Percentiles rank a stretch among this genome's conserved stretches.
These are phyloP conservation scores for Penicillium pancosmium DNA, from an alignment of 495 filamentous ascomycete genomes.

Conservation along the genomic window DNA sequence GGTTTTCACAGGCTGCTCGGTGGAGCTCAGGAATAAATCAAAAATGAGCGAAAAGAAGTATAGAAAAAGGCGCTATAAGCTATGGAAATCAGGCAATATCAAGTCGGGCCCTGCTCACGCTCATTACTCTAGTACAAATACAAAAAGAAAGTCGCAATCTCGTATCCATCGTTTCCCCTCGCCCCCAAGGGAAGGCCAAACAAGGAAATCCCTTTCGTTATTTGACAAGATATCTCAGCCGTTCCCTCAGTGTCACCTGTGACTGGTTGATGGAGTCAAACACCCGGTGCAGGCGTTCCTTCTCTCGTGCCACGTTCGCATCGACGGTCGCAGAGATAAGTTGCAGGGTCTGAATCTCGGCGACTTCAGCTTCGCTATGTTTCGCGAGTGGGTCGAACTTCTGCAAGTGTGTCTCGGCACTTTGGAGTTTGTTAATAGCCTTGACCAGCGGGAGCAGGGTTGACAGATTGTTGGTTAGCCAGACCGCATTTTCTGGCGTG, in stretches of 20 bases:
- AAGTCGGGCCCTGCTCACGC: background rate
- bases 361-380: constrained; percentile 23
- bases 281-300: constrained; percentile 21
- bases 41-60: background rate
- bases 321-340: constrained; percentile 22
- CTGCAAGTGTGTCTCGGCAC: constrained; percentile 18
- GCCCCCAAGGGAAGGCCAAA: background rate
- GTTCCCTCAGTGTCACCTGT: constrained; percentile 16
- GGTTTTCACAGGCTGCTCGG: too few species aligned
- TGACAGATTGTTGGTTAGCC: constrained; percentile 26
- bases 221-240: constrained; percentile 18
- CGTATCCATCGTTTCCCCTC: constrained; percentile 6
- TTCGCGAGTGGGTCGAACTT: constrained; percentile 4
- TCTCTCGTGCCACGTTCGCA: constrained; percentile 27
- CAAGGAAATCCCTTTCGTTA: constrained; percentile 6
- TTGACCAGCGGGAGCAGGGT: constrained; percentile 26
- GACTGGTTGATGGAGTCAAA: constrained; percentile 20
- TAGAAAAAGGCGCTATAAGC: background rate
- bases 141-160: background rate
- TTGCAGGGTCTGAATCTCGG: constrained; percentile 28
- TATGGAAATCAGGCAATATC: background rate
- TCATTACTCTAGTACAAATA: background rate
- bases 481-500: constrained; percentile 32
- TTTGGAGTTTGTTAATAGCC: constrained; percentile 26
- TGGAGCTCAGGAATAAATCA: background rate